Conservation (phyloP, 2,329 filamentous ascomycete genomes). For the Clarireedia paspali region DNA sequence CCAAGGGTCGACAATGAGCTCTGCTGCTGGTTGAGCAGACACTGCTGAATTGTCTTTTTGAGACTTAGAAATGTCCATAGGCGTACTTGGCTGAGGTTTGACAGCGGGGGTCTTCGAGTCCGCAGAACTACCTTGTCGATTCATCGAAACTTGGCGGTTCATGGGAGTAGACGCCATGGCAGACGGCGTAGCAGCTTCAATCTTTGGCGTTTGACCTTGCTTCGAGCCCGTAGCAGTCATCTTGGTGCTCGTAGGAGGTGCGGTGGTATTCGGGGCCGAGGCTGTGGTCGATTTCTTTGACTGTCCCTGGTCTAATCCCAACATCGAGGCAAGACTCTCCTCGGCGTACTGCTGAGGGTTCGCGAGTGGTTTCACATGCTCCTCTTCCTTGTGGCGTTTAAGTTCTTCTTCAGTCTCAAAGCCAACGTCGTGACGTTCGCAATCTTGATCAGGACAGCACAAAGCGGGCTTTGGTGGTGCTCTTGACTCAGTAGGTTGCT, state of each 20-base stretch:
- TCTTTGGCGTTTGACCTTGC: conserved; percentile 38
- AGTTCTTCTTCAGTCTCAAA: conserved; percentile 49
- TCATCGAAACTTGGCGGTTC: conserved; percentile 41
- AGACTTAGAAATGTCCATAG: conserved; percentile 17
- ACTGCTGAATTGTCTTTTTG: conserved; percentile 23
- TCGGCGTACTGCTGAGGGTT: conserved; percentile 46
- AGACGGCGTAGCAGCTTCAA: conserved; percentile 26
- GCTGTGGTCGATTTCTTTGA: conserved; percentile 13
- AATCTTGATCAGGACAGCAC: conserved; percentile 45
- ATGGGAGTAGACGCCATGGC: conserved; percentile 37
- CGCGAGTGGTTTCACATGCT: conserved; percentile 48
- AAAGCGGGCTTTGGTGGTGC: conserved; percentile 20
- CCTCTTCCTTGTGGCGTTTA: conserved; percentile 47
- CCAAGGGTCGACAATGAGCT: conserved; percentile 28
- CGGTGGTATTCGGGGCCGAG: conserved; percentile 16
- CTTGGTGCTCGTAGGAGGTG: conserved; percentile 31
- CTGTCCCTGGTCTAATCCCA: conserved; percentile 47
- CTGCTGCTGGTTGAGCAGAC: conserved; percentile 23
- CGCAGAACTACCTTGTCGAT: conserved; percentile 39
- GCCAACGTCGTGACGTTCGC: conserved; percentile 41
- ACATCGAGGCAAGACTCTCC: conserved; percentile 40
- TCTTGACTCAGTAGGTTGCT: conserved; percentile 17
- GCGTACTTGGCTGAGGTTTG: conserved; percentile 14
- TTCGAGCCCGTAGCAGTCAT: conserved; percentile 21
- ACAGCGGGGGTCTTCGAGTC: conserved; percentile 32